phyloP scores from a whole-genome alignment of 2,329 filamentous ascomycete species.

The Sphaerulina populicola region DNA sequence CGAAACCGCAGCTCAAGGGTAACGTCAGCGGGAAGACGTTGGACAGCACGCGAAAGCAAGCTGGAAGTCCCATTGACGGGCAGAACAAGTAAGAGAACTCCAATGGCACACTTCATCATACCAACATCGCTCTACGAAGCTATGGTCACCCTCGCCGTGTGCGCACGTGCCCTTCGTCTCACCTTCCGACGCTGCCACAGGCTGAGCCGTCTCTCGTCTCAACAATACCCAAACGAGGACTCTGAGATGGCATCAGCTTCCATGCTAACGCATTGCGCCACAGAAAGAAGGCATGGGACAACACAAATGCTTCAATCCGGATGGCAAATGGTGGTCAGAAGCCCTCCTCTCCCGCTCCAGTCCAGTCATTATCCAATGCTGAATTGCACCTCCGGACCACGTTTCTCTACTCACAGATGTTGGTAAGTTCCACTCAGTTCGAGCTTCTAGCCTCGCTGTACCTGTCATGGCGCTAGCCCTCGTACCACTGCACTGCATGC shows the following conservation, averaged over 20 bases:
- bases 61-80: slow-evolving; percentile 48
- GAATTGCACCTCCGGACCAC: slow-evolving; percentile 49
- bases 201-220: slow-evolving; percentile 1
- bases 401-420: slow-evolving; percentile 51
- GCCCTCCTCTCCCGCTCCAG: slow-evolving; percentile 20
- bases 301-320: slow-evolving; percentile 5
- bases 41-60: slow-evolving; percentile 48
- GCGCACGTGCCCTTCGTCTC: slow-evolving; percentile 7
- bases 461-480: neutral
- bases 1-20: slow-evolving; percentile 43
- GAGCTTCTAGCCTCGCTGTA: neutral
- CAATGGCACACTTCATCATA: slow-evolving; percentile 9
- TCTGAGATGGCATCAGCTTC: neutral
- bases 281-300: slow-evolving; percentile 10
- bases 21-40: slow-evolving; percentile 45
- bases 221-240: neutral
- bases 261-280: neutral
- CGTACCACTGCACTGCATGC: too few species aligned
- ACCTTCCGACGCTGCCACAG: slow-evolving; percentile 7
- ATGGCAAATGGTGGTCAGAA: slow-evolving; percentile 47
- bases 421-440: slow-evolving; percentile 44
- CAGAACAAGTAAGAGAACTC: slow-evolving; percentile 45
- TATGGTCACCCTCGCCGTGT: neutral
- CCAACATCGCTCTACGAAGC: neutral
- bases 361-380: slow-evolving; percentile 36